Evolutionary conservation across 192 early-diverging fungal species (phyloP).

Genomic region (Gamsiella multidivaricata): DNA sequence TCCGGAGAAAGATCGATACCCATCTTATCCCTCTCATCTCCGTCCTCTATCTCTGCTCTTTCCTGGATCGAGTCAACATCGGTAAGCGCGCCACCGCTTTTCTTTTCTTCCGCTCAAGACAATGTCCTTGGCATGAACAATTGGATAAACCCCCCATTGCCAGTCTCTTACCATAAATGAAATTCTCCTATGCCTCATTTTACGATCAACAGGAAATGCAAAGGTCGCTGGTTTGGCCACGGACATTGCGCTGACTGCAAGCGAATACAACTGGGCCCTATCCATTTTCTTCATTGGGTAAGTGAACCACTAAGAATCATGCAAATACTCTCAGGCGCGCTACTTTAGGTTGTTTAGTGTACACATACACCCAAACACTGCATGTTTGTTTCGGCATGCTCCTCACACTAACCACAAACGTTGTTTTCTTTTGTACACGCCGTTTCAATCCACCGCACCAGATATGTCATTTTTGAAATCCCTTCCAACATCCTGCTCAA

Average conservation of each 20-base stretch:
- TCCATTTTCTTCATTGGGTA: conserved; percentile 78
- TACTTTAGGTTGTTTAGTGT: conserved; percentile 3
- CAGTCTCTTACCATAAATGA: background rate
- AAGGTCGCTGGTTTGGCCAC: conserved; percentile 62
- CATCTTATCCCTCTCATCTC: conserved; percentile 74
- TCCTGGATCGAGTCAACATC: conserved; percentile 71
- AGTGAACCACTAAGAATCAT: conserved; percentile 4
- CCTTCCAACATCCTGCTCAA: conserved; percentile 79
- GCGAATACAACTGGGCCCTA: conserved; percentile 69
- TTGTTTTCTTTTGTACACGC: conserved; percentile 22
- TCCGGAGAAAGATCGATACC: conserved; percentile 71
- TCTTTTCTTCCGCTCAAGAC: background rate
- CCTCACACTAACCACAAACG: background rate
- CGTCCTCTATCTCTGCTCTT: conserved; percentile 75
- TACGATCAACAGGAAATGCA: conserved; percentile 60
- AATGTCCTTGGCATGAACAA: too few species aligned
- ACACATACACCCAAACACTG: too few species aligned
- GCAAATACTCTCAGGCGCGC: conserved; percentile 12
- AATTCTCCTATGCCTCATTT: background rate
- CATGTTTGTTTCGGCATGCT: background rate
- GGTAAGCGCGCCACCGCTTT: conserved; percentile 8
- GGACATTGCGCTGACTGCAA: conserved; percentile 56
- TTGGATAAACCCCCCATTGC: too few species aligned
- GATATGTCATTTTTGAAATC: conserved; percentile 78
- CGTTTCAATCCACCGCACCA: background rate